Percentiles rank a stretch among this genome's conserved stretches.
Conservation (phyloP, 352 stramenopile species). For the Blastocystis hominis region DNA sequence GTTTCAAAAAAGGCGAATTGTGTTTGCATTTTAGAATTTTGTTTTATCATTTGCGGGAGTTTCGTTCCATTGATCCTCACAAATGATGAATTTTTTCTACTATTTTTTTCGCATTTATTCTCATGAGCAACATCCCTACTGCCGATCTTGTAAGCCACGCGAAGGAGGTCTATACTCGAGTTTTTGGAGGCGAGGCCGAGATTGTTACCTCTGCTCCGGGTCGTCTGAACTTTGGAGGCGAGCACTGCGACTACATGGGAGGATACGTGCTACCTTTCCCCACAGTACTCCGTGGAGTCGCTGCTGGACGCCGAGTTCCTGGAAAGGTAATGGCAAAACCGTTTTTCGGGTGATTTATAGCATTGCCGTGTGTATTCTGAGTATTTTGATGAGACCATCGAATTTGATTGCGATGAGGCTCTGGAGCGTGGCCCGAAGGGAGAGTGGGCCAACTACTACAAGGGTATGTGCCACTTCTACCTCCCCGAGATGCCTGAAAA, state of each 20-base stretch:
- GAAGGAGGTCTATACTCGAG: background rate
- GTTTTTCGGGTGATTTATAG: background rate
- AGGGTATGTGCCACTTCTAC: slow-evolving; percentile 30
- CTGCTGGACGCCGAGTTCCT: background rate
- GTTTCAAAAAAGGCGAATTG: background rate
- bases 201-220: slow-evolving; percentile 34
- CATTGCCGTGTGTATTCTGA: slow-evolving; percentile 40
- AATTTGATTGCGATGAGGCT: slow-evolving; percentile 17
- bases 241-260: slow-evolving; percentile 53
- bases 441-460: slow-evolving; percentile 44
- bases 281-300: background rate
- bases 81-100: background rate
- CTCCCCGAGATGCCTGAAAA: slow-evolving; percentile 16
- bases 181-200: slow-evolving; percentile 9
- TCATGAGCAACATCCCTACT: background rate
- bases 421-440: slow-evolving; percentile 17
- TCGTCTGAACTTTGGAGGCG: slow-evolving; percentile 44
- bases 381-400: slow-evolving; percentile 38
- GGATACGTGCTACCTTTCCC: slow-evolving; percentile 43
- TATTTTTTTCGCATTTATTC: background rate
- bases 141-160: background rate
- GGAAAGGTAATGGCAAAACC: slow-evolving; percentile 1
- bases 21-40: background rate
- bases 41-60: background rate
- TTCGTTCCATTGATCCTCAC: background rate